These are phyloP conservation scores for Sugiyamaella neomexicana DNA, from an alignment of 1,139 yeast species.

Conservation along the genomic window DNA sequence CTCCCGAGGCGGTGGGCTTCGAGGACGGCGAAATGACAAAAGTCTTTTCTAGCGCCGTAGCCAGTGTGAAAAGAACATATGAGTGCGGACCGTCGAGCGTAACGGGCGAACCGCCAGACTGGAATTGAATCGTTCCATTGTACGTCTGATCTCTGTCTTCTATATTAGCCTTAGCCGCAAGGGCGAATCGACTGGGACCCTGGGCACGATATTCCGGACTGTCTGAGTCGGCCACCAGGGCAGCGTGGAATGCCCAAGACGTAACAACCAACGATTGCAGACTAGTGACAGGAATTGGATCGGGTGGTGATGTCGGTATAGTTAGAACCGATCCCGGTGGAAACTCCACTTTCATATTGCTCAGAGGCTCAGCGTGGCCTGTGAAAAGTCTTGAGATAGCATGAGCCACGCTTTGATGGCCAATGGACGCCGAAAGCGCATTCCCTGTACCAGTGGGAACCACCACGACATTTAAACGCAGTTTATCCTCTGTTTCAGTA, in stretches of 20 bases:
- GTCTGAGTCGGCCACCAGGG: constrained; percentile 78
- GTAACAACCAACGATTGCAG: constrained; percentile 63
- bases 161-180: constrained; percentile 64
- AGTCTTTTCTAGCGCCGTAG: constrained; percentile 62
- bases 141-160: constrained; percentile 49
- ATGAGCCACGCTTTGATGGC: constrained; percentile 45
- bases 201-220: constrained; percentile 61
- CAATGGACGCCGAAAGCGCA: constrained; percentile 67
- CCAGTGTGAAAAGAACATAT: constrained; percentile 65
- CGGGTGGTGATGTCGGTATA: background rate
- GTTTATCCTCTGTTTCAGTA: constrained; percentile 23
- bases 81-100: constrained; percentile 51
- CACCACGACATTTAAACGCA: constrained; percentile 45
- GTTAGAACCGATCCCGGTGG: constrained; percentile 47
- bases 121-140: constrained; percentile 42
- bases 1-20: constrained; percentile 46
- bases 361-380: constrained; percentile 46
- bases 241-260: constrained; percentile 87
- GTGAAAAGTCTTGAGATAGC: constrained; percentile 48
- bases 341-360: constrained; percentile 55
- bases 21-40: constrained; percentile 77
- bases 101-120: constrained; percentile 18
- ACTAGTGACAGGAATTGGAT: constrained; percentile 21
- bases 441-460: constrained; percentile 89
- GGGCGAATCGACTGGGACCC: constrained; percentile 66